phyloP scores from a whole-genome alignment of 78 protist genomes.

The Dictyostelium firmibasis region DNA sequence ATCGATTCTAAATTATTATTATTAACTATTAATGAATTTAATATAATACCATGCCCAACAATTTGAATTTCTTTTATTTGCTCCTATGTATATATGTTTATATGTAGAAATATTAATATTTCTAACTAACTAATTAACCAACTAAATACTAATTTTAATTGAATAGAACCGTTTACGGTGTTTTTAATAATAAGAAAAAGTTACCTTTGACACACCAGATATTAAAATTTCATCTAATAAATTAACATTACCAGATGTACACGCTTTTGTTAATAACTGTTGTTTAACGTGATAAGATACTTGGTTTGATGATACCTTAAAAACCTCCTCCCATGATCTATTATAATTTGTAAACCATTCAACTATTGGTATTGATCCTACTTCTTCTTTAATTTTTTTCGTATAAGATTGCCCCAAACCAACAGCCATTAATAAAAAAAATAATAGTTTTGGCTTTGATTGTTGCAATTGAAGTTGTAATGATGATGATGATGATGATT shows the following conservation, averaged over 20 bases:
- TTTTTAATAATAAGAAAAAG: background rate
- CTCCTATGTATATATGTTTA: background rate
- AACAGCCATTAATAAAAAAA: slow-evolving; percentile 12
- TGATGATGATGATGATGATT: background rate
- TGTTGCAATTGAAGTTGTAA: background rate
- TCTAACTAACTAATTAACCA: too few species aligned
- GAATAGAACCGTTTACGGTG: too few species aligned
- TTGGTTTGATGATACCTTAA: background rate
- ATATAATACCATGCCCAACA: slow-evolving; percentile 76
- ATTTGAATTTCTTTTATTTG: slow-evolving; percentile 68
- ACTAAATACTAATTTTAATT: too few species aligned
- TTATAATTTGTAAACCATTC: slow-evolving; percentile 22
- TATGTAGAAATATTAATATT: background rate
- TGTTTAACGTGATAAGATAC: slow-evolving; percentile 20
- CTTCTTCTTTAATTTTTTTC: background rate
- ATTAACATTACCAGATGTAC: slow-evolving; percentile 39
- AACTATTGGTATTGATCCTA: background rate
- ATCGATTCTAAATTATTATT: slow-evolving; percentile 69
- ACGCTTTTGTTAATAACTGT: slow-evolving; percentile 23
- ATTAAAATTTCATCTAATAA: slow-evolving; percentile 52
- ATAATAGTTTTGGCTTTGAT: slow-evolving; percentile 6
- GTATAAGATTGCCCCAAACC: slow-evolving; percentile 15
- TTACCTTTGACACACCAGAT: slow-evolving; percentile 55
- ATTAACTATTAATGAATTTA: slow-evolving; percentile 67
- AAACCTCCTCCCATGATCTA: slow-evolving; percentile 17